These are phyloP conservation scores for Azolla pinnata DNA, from an alignment of 75 land plant genomes.

Conservation along the genomic window DNA sequence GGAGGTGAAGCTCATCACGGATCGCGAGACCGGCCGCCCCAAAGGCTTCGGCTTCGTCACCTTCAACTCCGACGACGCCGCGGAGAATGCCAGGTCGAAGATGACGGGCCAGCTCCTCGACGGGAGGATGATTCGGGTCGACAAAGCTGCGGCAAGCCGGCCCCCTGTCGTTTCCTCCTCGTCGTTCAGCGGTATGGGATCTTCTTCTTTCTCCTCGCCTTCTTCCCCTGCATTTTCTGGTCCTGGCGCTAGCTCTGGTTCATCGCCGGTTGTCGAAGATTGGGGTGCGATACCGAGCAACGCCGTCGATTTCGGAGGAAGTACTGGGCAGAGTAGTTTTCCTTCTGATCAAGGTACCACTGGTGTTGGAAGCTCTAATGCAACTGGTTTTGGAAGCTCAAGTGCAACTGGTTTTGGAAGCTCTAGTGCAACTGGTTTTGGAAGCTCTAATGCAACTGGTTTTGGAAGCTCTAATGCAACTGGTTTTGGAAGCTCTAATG, in stretches of 20 bases:
- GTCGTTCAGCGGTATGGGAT: background rate
- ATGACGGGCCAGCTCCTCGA: constrained; percentile 32
- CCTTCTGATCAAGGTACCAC: background rate
- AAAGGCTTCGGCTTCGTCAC: constrained; percentile 62
- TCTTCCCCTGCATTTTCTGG: background rate
- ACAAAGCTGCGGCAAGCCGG: background rate
- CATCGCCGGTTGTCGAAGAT: background rate
- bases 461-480: too few species aligned
- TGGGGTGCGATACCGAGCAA: constrained; percentile 8
- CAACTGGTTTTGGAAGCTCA: too few species aligned
- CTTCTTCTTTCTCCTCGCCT: background rate
- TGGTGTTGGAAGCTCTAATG: background rate
- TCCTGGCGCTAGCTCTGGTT: background rate
- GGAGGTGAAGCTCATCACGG: constrained; percentile 37
- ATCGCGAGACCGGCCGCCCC: constrained; percentile 41
- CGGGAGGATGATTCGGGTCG: constrained; percentile 5
- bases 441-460: too few species aligned
- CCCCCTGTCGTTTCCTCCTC: background rate
- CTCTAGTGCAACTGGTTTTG: too few species aligned
- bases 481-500: too few species aligned
- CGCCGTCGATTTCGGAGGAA: background rate
- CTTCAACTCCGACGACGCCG: constrained; percentile 54
- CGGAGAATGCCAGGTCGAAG: constrained; percentile 39
- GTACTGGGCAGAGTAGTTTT: too few species aligned
- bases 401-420: too few species aligned